Evolutionary conservation across 139 green algal genomes (phyloP), one percentile per base, ranked within the genome.

Genomic region (Chlamydomonas applanata): DNA sequence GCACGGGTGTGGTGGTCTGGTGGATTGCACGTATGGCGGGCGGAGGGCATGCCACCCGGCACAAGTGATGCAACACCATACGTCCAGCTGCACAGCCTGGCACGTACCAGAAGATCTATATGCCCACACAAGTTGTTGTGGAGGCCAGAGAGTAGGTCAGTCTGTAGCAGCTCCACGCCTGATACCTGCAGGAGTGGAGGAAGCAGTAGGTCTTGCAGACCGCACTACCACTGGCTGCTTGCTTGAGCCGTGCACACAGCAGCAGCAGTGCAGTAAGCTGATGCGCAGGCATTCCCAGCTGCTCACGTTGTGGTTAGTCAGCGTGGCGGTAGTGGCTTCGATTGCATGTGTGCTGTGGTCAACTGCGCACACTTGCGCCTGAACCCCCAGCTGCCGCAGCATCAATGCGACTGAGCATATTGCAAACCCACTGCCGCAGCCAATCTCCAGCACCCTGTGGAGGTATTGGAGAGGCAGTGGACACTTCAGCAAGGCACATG

Each of bases 361-460:
- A 11, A 80, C 85, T 2, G 79, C 84, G 19, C 88, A 30, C 27
- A 91, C 40, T n/a, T 73, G 71, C 36, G 25, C n/a, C 16, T 29
- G 30, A n/a, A 32, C 32, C 2, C n/a, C 2, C 71, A 79, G 57
- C 24, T 79, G 78, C 53, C 35, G 57, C 46, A 95, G 71, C 19
- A 94, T 72, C 46, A 93, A 73, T 0, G 88, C 90, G 0, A 92
- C n/a, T 0, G 93, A 96, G 57, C 82, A 86, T 52, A 91, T 83
- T 9, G 97, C 87, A 69, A 93, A 98, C 20, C 93, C 94, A 57
- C 87, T 95, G 44, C 94, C 94, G 72, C 84, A 87, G 3, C 94
- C 94, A 32, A 98, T 59, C 72, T 97, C 91, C 13, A 96, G 22
- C 61, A 76, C 83, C 25, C 88, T 93, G 82, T 13, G 36, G 33